Base-by-base conservation (phyloP, 768 basidiomycete genomes). In the Tricholoma terreum region DNA sequence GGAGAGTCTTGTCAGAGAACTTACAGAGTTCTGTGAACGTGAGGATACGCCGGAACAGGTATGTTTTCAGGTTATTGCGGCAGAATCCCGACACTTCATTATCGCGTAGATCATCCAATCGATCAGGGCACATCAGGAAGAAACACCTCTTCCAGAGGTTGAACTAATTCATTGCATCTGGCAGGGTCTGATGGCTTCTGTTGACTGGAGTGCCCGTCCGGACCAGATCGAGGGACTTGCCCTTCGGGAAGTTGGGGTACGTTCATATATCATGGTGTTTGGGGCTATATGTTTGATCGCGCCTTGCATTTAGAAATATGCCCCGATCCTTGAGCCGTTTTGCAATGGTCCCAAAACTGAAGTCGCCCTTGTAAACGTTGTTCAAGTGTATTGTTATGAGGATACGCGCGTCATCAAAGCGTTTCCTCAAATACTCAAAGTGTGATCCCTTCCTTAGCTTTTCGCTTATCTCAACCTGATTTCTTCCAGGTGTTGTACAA, bases 371-470 rank as follows among this genome's bases (percentile, higher is more conserved):
- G 94, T 99, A 74, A 98, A 98, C 71, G 84, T 89, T 52, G 92
- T 96, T 6, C 96, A 99, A 77, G 81, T 92, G 61, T 92, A 96
- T 76, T 95, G 92, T 72, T 97, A 98, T 73, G 93, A 96, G 75
- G 93, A 98, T 68, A 95, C 94, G 22, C 90, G 92, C 56, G 83
- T 96, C 67, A 95, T 94, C 74, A 94, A 94, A 70, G 82, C 93
- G 7, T 98, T 99, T 80, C 88, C 93, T 48, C 91, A 94, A 67
- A 89, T 98, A 70, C 80, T 99, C 61, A 97, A 98, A 80, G 93
- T 82, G 52, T 27, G 67, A 11, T 11, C 63, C n/a, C 15, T 50
- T 52, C 42, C 34, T 19, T n/a, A 24, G 31, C 7, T 52, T 36
- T 22, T 30, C 49, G 35, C n/a, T 30, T 14, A 30, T 54, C 48